Percentiles rank a stretch among this genome's conserved stretches.
These are phyloP conservation scores for Mycena maculata DNA, from an alignment of 768 basidiomycete species.

Conservation along the genomic window DNA sequence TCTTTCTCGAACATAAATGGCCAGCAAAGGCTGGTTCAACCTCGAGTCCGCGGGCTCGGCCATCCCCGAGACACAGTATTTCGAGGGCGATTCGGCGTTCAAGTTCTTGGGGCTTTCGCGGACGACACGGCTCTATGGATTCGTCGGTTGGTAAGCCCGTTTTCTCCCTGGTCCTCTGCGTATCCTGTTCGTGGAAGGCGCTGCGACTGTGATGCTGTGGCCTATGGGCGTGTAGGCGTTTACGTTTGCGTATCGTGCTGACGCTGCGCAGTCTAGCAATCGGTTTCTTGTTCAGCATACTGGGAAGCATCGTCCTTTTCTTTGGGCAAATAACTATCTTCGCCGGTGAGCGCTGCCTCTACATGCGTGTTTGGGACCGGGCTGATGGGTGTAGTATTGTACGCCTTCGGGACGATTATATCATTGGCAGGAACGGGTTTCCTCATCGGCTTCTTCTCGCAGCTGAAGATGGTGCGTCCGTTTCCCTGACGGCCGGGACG, in stretches of 20 bases:
- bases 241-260: background rate
- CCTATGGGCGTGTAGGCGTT: too few species aligned
- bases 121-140: conserved; percentile 88
- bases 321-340: conserved; percentile 76
- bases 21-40: conserved; percentile 87
- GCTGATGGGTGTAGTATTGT: conserved; percentile 70
- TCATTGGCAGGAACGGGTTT: conserved; percentile 92
- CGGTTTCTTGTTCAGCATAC: conserved; percentile 83
- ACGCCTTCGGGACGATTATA: conserved; percentile 83
- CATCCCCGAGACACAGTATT: conserved; percentile 84
- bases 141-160: conserved; percentile 74
- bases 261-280: conserved; percentile 63
- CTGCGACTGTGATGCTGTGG: too few species aligned
- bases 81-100: conserved; percentile 92
- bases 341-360: conserved; percentile 65
- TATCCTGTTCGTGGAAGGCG: too few species aligned
- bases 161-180: background rate
- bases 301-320: conserved; percentile 84
- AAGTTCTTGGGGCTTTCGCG: conserved; percentile 80
- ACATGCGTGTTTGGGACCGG: conserved; percentile 11
- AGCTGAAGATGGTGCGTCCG: conserved; percentile 77
- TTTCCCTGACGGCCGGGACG: background rate
- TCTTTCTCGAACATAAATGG: conserved; percentile 48
- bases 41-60: conserved; percentile 73
- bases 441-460: conserved; percentile 87